phyloP scores from a whole-genome alignment of 2,329 filamentous ascomycete genomes.

The Verticillium klebahnii region DNA sequence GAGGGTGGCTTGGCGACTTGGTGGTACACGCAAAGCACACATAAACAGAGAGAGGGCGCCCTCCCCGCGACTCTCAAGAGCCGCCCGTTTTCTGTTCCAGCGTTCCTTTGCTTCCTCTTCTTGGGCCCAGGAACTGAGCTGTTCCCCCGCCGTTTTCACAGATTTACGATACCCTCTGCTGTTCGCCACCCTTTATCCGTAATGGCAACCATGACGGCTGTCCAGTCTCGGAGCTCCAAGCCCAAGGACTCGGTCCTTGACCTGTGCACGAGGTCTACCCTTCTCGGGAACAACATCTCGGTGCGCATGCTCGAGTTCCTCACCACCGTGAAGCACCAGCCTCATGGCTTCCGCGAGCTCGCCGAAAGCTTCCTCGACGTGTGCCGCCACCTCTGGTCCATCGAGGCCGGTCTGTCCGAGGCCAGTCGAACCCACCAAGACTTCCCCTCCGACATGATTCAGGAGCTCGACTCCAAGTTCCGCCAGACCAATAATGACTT shows the following conservation, averaged over 20 bases:
- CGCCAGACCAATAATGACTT: constrained; percentile 58
- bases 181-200: not conserved
- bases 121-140: not conserved
- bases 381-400: constrained; percentile 62
- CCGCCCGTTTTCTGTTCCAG: not conserved
- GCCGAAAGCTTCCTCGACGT: constrained; percentile 64
- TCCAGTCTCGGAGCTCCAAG: constrained; percentile 8
- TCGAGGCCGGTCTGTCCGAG: constrained; percentile 60
- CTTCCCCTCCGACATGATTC: constrained; percentile 55
- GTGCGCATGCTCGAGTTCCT: constrained; percentile 62
- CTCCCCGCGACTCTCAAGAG: not conserved
- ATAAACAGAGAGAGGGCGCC: not conserved
- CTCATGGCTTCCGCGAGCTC: constrained; percentile 52
- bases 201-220: not conserved
- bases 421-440: constrained; percentile 43
- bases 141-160: not conserved
- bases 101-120: not conserved
- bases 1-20: not conserved
- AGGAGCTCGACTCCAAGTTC: constrained; percentile 62
- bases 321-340: constrained; percentile 48
- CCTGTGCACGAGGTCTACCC: constrained; percentile 54
- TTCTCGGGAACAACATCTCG: constrained; percentile 58
- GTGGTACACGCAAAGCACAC: not conserved
- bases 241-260: constrained; percentile 30
- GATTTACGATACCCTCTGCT: not conserved